Evolutionary conservation across 441 rosid species (phyloP), one percentile per base, ranked within the genome.

Genomic region (Gossypium schwendimanii): DNA sequence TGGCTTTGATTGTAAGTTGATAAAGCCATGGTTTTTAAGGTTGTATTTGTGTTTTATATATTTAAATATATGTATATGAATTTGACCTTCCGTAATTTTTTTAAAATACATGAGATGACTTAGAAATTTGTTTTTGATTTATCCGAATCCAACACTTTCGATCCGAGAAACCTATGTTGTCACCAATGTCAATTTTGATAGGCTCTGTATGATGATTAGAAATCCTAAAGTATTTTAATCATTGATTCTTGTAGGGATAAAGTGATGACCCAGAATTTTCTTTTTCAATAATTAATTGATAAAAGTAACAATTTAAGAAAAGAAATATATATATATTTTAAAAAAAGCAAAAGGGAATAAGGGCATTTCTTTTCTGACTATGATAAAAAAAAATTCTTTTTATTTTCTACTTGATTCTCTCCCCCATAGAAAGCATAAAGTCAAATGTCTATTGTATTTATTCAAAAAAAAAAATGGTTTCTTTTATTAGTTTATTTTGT

Each of bases 161-260:
- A 28, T 28, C 6, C 6, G 6, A 12, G n/a, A 9, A 49, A 3
- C 6, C 18, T 49, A 14, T 4, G 5, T n/a, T 4, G 1, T 49
- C 57, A 45, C 11, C 53, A 11, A 4, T 28, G 45, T 17, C 14
- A 11, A 20, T 20, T 6, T 10, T 53, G 72, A 28, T 69, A 53
- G 10, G 14, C 17, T 31, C 33, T 1, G 73, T 33, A 50, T 67
- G 24, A 49, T 26, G 49, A n/a, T 58, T 58, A 58, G 23, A 49
- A 67, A 49, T 60, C 14, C 17, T 45, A 50, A 72, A 72, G 61
- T 28, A 6, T 20, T 20, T 49, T 33, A 52, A 49, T 61, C 70
- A 72, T 62, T 72, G 60, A 26, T 61, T 28, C 24, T 28, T 64
- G 75, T 62, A 63, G 50, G 69, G 61, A 72, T 15, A 50, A 72